These are phyloP conservation scores for Eimeria tenella DNA, from an alignment of 169 alveolate genomes.

Conservation along the genomic window DNA sequence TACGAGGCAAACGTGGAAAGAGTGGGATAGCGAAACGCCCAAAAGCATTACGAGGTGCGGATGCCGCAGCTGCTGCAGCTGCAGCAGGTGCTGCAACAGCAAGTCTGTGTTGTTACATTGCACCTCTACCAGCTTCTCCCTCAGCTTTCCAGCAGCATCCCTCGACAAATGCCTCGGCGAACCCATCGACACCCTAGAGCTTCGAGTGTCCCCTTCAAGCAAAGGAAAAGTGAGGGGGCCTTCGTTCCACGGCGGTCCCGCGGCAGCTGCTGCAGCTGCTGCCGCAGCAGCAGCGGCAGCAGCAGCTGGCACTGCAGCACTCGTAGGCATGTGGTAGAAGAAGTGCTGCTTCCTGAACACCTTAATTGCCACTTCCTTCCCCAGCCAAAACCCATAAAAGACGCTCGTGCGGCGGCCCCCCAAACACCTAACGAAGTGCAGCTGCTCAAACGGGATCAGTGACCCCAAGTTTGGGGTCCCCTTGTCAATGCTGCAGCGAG, in stretches of 20 bases:
- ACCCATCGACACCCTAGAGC: background rate
- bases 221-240: background rate
- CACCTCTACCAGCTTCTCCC: background rate
- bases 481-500: background rate
- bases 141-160: background rate
- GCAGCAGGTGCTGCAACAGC: slow-evolving; percentile 39
- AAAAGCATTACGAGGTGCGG: slow-evolving; percentile 19
- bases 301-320: slow-evolving; percentile 31
- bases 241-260: slow-evolving; percentile 40
- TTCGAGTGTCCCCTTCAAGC: background rate
- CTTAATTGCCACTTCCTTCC: slow-evolving; percentile 35
- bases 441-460: slow-evolving; percentile 9
- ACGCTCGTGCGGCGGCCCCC: slow-evolving; percentile 29
- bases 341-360: slow-evolving; percentile 42
- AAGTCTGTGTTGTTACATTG: slow-evolving; percentile 8
- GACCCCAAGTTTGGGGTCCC: slow-evolving; percentile 18
- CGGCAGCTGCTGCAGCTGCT: slow-evolving; percentile 12
- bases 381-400: slow-evolving; percentile 14
- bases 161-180: background rate
- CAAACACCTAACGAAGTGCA: background rate
- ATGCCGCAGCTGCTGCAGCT: slow-evolving; percentile 41
- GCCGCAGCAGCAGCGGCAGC: slow-evolving; percentile 24
- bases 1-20: slow-evolving; percentile 11
- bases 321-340: slow-evolving; percentile 22
- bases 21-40: slow-evolving; percentile 8